These are phyloP conservation scores for Chaetomium olivaceum DNA, from an alignment of 2,329 filamentous ascomycete genomes.

Conservation along the genomic window DNA sequence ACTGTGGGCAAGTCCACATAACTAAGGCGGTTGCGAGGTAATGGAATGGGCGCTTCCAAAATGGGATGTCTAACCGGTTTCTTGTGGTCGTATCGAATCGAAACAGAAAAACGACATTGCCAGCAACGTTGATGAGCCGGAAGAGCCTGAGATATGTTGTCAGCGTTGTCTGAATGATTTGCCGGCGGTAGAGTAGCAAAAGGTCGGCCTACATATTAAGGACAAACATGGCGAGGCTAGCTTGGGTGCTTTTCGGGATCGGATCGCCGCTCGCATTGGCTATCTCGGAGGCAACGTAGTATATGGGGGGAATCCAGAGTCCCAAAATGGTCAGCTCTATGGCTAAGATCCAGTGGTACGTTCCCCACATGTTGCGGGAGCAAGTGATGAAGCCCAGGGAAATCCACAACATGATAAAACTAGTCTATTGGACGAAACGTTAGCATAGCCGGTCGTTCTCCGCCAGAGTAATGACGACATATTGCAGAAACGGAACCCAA, in stretches of 20 bases:
- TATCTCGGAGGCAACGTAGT: slow-evolving; percentile 31
- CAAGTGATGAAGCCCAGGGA: slow-evolving; percentile 40
- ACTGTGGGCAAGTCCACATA: slow-evolving; percentile 30
- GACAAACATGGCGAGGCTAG: slow-evolving; percentile 39
- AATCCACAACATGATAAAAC: slow-evolving; percentile 43
- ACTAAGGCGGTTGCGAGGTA: slow-evolving; percentile 12
- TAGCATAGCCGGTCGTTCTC: not conserved
- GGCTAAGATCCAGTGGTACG: slow-evolving; percentile 43
- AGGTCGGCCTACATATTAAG: slow-evolving; percentile 42
- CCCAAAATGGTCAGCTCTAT: slow-evolving; percentile 42
- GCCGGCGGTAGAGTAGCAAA: not conserved
- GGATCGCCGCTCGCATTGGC: not conserved
- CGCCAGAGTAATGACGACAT: not conserved
- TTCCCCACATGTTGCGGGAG: slow-evolving; percentile 40
- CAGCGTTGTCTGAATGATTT: not conserved
- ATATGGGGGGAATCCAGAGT: slow-evolving; percentile 38
- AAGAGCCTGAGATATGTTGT: slow-evolving; percentile 24
- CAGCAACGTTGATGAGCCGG: slow-evolving; percentile 27
- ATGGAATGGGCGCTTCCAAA: slow-evolving; percentile 19
- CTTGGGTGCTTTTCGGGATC: slow-evolving; percentile 32
- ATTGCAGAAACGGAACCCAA: slow-evolving; percentile 1
- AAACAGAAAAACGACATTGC: slow-evolving; percentile 24
- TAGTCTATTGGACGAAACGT: slow-evolving; percentile 29
- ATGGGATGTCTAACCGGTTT: slow-evolving; percentile 4
- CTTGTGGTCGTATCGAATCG: slow-evolving; percentile 22